Conservation (phyloP, 2,329 filamentous ascomycete genomes). For the Ophiocordyceps camponoti-leonardi region DNA sequence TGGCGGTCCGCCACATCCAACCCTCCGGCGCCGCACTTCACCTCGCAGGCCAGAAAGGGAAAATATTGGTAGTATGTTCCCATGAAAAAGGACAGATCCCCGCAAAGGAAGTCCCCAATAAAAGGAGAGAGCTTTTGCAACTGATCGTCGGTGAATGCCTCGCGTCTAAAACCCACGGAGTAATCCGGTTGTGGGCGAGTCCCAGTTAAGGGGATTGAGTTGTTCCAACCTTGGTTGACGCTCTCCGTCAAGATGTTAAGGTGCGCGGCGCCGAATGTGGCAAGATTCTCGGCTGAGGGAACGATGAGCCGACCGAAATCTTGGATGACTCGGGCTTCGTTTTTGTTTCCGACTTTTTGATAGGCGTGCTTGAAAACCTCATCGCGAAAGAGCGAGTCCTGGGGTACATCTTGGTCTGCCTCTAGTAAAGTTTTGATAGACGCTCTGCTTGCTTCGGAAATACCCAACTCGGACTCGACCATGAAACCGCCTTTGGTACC, state of each 20-base stretch:
- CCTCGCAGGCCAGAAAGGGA: conserved; percentile 29
- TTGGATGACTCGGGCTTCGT: conserved; percentile 17
- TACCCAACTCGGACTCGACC: conserved; percentile 12
- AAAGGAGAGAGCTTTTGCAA: conserved; percentile 21
- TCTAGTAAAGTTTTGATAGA: conserved; percentile 14
- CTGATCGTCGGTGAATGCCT: conserved; percentile 24
- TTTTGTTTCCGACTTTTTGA: conserved; percentile 12
- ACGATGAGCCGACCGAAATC: conserved; percentile 20
- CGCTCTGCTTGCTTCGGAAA: conserved; percentile 14
- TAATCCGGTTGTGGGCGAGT: conserved; percentile 25
- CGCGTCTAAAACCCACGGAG: conserved; percentile 20
- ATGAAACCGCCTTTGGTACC: conserved; percentile 22
- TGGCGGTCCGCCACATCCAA: conserved; percentile 21
- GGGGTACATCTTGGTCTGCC: conserved; percentile 12
- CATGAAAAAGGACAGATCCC: conserved; percentile 23
- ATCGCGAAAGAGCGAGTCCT: conserved; percentile 18
- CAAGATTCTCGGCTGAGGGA: conserved; percentile 19
- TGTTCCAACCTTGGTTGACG: conserved; percentile 24
- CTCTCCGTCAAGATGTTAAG: conserved; percentile 19
- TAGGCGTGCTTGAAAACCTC: conserved; percentile 18
- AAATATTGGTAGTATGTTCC: conserved; percentile 29
- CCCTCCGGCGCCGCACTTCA: conserved; percentile 21
- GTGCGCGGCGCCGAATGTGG: conserved; percentile 8
- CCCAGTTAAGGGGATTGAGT: conserved; percentile 16
- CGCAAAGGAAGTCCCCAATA: conserved; percentile 13